These are phyloP conservation scores for Vigna nakashimae DNA, from an alignment of 306 rosid genomes.

Conservation along the genomic window DNA sequence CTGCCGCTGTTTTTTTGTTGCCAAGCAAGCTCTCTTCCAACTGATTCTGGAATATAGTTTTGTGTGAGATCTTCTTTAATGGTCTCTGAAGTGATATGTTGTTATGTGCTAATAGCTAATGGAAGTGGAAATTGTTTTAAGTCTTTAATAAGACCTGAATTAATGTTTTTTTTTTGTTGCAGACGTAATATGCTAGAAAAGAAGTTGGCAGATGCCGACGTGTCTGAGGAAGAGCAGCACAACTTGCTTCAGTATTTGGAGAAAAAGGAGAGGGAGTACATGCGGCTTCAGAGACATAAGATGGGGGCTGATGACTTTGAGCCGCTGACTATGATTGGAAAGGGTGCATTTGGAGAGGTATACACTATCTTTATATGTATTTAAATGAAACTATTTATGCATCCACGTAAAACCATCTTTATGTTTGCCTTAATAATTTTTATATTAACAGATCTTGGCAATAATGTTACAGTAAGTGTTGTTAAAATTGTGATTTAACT, in stretches of 20 bases:
- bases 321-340: slow-evolving; percentile 83
- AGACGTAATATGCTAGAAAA: slow-evolving; percentile 83
- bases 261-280: slow-evolving; percentile 85
- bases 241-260: slow-evolving; percentile 77
- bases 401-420: neutral
- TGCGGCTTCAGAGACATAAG: slow-evolving; percentile 87
- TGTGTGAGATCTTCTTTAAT: neutral
- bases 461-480: slow-evolving; percentile 13
- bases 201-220: slow-evolving; percentile 94
- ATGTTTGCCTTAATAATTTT: slow-evolving; percentile 8
- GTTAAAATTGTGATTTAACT: neutral
- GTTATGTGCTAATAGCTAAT: neutral
- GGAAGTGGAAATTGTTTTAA: neutral
- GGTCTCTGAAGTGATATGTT: slow-evolving; percentile 18
- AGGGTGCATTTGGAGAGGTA: slow-evolving; percentile 98
- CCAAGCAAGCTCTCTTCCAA: slow-evolving; percentile 1
- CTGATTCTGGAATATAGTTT: slow-evolving; percentile 25
- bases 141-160: neutral
- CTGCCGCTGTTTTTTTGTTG: neutral
- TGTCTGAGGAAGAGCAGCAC: slow-evolving; percentile 80
- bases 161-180: slow-evolving; percentile 10
- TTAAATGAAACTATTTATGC: slow-evolving; percentile 17
- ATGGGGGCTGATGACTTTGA: slow-evolving; percentile 94
- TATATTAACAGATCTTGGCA: slow-evolving; percentile 18
- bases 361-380: slow-evolving; percentile 29